Evolutionary conservation across 257 asterid genomes (phyloP).

Genomic region (Solanum chmielewskii): DNA sequence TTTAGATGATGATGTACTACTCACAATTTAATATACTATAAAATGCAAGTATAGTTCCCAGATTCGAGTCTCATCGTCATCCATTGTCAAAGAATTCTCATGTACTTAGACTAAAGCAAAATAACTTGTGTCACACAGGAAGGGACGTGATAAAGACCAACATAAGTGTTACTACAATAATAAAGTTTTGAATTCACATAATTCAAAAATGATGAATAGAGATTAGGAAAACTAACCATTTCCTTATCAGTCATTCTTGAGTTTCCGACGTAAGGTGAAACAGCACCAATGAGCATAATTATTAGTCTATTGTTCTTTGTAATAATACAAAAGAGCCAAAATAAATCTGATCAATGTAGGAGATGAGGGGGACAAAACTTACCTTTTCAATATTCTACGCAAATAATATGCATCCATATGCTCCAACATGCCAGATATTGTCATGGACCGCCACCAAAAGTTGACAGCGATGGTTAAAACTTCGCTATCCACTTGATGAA

Average conservation of each 20-base stretch:
- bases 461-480: conserved; percentile 77
- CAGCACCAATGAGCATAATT: conserved; percentile 4
- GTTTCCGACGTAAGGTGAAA: conserved; percentile 6
- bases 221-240: conserved; percentile 46
- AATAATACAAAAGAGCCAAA: background rate
- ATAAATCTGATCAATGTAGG: background rate
- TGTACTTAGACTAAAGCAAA: background rate
- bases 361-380: background rate
- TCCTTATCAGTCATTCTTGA: conserved; percentile 79
- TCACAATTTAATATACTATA: background rate
- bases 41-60: background rate
- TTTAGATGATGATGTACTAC: background rate
- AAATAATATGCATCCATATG: conserved; percentile 96
- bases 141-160: background rate
- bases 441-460: conserved; percentile 88
- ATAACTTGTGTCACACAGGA: background rate
- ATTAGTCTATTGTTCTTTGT: conserved; percentile 1
- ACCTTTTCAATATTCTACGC: conserved; percentile 83
- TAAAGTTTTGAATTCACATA: background rate
- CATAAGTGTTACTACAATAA: background rate
- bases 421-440: conserved; percentile 60
- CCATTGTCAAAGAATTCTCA: background rate
- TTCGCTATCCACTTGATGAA: conserved; percentile 96
- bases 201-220: background rate
- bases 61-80: background rate